A percentile compares a stretch with the other conserved stretches of the same genome.
Evolutionary conservation across 805 yeast genomes (phyloP).

Genomic region (Yarrowia porcina): DNA sequence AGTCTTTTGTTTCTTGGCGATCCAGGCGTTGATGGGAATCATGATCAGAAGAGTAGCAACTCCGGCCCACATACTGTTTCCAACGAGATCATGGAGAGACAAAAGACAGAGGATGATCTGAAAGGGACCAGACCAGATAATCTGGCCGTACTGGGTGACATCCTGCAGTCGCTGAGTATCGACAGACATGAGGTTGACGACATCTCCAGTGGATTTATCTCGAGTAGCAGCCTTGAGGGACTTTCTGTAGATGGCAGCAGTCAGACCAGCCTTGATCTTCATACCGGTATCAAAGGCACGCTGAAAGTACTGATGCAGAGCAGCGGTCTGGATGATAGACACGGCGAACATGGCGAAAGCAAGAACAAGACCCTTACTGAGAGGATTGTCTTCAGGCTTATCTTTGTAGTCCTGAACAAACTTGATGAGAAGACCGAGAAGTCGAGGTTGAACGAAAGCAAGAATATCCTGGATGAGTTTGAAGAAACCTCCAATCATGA

Average conservation of each 20-base stretch:
- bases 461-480: conserved; percentile 72
- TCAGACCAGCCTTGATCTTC: conserved; percentile 60
- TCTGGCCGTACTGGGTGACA: conserved; percentile 69
- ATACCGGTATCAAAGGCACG: conserved; percentile 55
- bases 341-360: conserved; percentile 61
- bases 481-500: conserved; percentile 65
- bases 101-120: conserved; percentile 75
- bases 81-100: conserved; percentile 71
- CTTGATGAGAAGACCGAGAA: conserved; percentile 61
- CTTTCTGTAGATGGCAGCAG: conserved; percentile 65
- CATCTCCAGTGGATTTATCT: conserved; percentile 71
- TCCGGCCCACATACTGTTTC: conserved; percentile 90
- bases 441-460: conserved; percentile 84
- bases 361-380: conserved; percentile 59
- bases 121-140: conserved; percentile 91
- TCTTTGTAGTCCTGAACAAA: conserved; percentile 51
- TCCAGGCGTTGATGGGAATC: conserved; percentile 73
- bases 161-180: conserved; percentile 67
- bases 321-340: conserved; percentile 57
- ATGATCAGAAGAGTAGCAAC: conserved; percentile 64
- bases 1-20: conserved; percentile 41
- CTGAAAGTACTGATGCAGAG: conserved; percentile 65
- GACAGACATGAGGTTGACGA: conserved; percentile 70
- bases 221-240: conserved; percentile 55
- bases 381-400: conserved; percentile 35